Percentiles rank a stretch among this genome's conserved stretches.
Conservation (phyloP, 176 grass and related monocot species). For the Secale cereale region DNA sequence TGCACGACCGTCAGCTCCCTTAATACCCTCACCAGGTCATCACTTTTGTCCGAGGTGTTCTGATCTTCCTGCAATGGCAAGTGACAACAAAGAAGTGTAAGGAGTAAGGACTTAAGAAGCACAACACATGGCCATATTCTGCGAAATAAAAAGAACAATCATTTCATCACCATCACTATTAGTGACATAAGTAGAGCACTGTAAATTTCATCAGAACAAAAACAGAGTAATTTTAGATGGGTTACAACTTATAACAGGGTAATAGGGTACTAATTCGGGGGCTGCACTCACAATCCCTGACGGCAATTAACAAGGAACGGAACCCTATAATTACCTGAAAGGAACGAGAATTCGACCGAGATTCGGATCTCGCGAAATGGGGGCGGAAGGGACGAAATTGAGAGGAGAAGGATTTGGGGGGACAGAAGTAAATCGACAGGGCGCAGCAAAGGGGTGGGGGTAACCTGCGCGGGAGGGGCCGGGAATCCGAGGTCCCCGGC, state of each 20-base stretch:
- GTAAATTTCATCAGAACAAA: neutral
- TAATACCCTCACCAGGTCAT: conserved; percentile 88
- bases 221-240: neutral
- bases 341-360: neutral
- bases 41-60: conserved; percentile 65
- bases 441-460: neutral
- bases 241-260: neutral
- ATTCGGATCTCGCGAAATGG: conserved; percentile 4
- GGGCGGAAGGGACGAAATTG: neutral
- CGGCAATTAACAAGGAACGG: neutral
- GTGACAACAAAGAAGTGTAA: neutral
- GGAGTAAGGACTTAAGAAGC: neutral
- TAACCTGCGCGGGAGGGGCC: conserved; percentile 65
- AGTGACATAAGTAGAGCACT: neutral
- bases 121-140: neutral
- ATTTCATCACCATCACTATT: neutral
- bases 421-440: neutral
- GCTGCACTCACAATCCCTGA: neutral
- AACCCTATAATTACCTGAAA: neutral
- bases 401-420: neutral
- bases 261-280: too few relatives aligned
- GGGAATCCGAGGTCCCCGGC: conserved; percentile 91
- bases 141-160: neutral
- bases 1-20: conserved; percentile 83
- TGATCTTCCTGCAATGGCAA: conserved; percentile 68